A percentile compares a stretch with the other conserved stretches of the same genome.
These are phyloP conservation scores for Candolleomyces aberdarensis DNA, from an alignment of 768 basidiomycete species.

Conservation along the genomic window DNA sequence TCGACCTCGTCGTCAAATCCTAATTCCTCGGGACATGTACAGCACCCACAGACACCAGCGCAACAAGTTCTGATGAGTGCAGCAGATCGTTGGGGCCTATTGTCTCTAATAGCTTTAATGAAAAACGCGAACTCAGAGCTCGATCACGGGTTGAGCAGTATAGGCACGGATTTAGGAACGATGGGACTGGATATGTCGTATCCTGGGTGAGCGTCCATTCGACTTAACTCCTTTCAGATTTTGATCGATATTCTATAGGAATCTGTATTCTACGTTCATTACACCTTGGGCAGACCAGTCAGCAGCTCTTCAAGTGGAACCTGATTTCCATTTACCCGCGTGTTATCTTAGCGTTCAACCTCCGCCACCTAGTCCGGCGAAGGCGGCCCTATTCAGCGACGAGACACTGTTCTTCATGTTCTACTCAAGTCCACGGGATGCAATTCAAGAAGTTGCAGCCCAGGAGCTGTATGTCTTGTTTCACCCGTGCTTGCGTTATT, in stretches of 20 bases:
- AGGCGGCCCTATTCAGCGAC: slow-evolving; percentile 85
- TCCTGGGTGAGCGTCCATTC: slow-evolving; percentile 59
- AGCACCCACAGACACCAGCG: slow-evolving; percentile 82
- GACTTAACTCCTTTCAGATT: slow-evolving; percentile 12
- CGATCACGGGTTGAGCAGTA: slow-evolving; percentile 76
- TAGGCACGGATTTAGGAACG: slow-evolving; percentile 89
- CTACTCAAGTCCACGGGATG: slow-evolving; percentile 90
- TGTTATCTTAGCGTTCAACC: slow-evolving; percentile 91
- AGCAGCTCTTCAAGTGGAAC: slow-evolving; percentile 82
- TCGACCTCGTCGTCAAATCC: slow-evolving; percentile 32
- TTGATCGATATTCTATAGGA: slow-evolving; percentile 41
- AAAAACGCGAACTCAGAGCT: slow-evolving; percentile 73
- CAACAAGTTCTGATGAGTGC: slow-evolving; percentile 91
- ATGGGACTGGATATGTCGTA: slow-evolving; percentile 89
- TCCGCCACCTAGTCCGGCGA: slow-evolving; percentile 75
- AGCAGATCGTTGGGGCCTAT: slow-evolving; percentile 92
- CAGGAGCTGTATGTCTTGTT: slow-evolving; percentile 79
- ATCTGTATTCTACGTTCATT: slow-evolving; percentile 89
- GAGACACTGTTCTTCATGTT: slow-evolving; percentile 99
- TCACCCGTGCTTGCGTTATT: not conserved
- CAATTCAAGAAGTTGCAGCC: slow-evolving; percentile 90
- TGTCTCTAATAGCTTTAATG: slow-evolving; percentile 83
- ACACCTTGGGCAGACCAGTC: slow-evolving; percentile 96
- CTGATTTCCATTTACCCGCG: slow-evolving; percentile 84
- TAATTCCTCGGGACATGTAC: slow-evolving; percentile 33